Conservation (phyloP, 306 rosid genomes). For the Pterocarpus santalinus region DNA sequence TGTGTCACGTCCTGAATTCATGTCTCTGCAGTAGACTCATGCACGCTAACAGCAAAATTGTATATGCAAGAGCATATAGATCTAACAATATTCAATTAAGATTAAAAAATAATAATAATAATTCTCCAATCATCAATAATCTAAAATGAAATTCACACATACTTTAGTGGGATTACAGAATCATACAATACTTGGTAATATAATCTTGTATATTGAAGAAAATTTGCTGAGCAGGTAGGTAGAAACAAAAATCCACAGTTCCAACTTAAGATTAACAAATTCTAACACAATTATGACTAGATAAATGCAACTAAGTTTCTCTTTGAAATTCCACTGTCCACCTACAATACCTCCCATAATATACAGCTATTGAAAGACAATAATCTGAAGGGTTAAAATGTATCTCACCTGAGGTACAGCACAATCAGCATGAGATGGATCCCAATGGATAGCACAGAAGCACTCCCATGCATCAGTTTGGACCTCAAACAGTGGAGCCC, state of each 20-base stretch:
- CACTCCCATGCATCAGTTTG: constrained; percentile 67
- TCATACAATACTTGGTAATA: neutral
- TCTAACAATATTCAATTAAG: neutral
- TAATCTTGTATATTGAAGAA: neutral
- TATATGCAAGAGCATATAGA: neutral
- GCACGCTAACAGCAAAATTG: neutral
- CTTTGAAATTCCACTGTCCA: too few relatives aligned
- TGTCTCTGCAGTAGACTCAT: neutral
- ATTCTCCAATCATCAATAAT: neutral
- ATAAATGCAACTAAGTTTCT: neutral
- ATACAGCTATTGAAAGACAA: neutral
- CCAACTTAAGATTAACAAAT: neutral
- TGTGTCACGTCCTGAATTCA: constrained; percentile 16
- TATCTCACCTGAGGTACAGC: constrained; percentile 66
- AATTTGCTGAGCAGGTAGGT: neutral
- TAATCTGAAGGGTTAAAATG: constrained; percentile 25
- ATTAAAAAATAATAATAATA: neutral
- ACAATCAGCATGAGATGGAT: constrained; percentile 68
- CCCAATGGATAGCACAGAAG: constrained; percentile 66
- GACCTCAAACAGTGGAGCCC: constrained; percentile 64
- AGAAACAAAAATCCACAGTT: neutral
- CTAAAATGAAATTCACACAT: neutral
- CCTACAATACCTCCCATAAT: too few relatives aligned
- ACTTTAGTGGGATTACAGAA: neutral
- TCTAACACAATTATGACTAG: constrained; percentile 2